Percentiles rank a stretch among this genome's conserved stretches.
phyloP scores from a whole-genome alignment of 768 basidiomycete genomes.

The Amanita polypyramis region DNA sequence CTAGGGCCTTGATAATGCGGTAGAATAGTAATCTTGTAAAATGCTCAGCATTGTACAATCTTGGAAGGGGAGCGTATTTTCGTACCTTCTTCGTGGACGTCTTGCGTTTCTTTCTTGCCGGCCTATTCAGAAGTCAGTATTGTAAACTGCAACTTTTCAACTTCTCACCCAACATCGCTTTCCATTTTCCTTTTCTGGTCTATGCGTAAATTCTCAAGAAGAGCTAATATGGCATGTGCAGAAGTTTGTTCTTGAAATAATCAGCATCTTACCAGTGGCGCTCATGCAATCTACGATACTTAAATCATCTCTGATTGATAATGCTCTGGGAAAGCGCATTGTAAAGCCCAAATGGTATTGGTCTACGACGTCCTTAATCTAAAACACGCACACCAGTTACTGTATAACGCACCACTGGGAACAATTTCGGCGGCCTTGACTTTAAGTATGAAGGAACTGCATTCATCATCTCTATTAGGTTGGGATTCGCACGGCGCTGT shows the following conservation, averaged over 20 bases:
- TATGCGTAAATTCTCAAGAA: slow-evolving; percentile 48
- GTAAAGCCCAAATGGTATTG: slow-evolving; percentile 81
- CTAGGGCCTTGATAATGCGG: slow-evolving; percentile 60
- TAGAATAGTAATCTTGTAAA: slow-evolving; percentile 43
- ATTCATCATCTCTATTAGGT: background rate
- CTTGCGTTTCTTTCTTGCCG: slow-evolving; percentile 4
- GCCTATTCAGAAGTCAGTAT: background rate
- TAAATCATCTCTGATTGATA: slow-evolving; percentile 72
- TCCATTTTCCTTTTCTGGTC: slow-evolving; percentile 73
- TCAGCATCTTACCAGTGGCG: slow-evolving; percentile 38
- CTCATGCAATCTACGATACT: slow-evolving; percentile 62
- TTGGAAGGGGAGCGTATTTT: too few relatives aligned
- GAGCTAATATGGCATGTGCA: slow-evolving; percentile 24
- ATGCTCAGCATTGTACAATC: background rate
- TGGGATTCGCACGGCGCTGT: background rate
- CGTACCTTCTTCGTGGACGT: slow-evolving; percentile 36
- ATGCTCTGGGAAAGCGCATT: slow-evolving; percentile 88
- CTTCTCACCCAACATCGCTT: slow-evolving; percentile 37
- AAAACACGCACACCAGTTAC: background rate
- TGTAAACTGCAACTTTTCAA: background rate
- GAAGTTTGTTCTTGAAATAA: background rate
- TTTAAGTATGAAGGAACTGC: slow-evolving; percentile 85
- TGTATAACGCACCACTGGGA: slow-evolving; percentile 42
- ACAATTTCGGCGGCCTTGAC: slow-evolving; percentile 93
- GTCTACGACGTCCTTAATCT: slow-evolving; percentile 29